Base-by-base conservation (phyloP, 2,329 filamentous ascomycete species). In the Penicillium brevicompactum region DNA sequence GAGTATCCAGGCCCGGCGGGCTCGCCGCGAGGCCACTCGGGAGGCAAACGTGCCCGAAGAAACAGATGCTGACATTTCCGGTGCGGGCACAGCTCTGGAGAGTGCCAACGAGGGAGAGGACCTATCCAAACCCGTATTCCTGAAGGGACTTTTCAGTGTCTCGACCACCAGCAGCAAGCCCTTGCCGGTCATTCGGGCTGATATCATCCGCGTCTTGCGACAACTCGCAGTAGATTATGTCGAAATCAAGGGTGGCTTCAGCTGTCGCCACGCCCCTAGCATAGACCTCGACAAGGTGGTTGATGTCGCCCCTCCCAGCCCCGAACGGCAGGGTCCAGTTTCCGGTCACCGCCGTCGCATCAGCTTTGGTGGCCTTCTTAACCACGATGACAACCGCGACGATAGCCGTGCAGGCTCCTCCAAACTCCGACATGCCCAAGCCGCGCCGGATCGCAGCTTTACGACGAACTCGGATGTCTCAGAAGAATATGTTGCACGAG, bases 121-220 rank as follows among this genome's bases (percentile, higher is more conserved):
- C 57, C 87, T 93, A 50, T 75, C 76, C 13, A 97, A 96, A 72
- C 94, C 94, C 0, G 94, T 97, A 3, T 97, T 89, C 72, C 84
- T 99, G 54, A 99, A 97, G 75, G 94, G 94, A 4, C 82, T 99
- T 16, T 97, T 99, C 77, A 97, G 93, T 67, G 94, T 97, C 51
- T 95, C 91, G 4, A 99, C 94, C 0, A 99, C 94, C 6, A 97
- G 92, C 55, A 94, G 88, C 69, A 96, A 95, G 70, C 91, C 93
- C 1, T 84, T 97, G 10, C 80, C 87, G 1, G 86, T 91, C 56
- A 99, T 99, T 59, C 87, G 93, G 38, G 80, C 86, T 6, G 94
- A 99, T 70, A 90, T 99, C 64, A 95, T 95, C 69, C 84, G 93
- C 47, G 94, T 97, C 2, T 77, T 99, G 49, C 88, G 87, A 63